Evolutionary conservation across 805 yeast species (phyloP).

Genomic region (Candida coquimbonensis): DNA sequence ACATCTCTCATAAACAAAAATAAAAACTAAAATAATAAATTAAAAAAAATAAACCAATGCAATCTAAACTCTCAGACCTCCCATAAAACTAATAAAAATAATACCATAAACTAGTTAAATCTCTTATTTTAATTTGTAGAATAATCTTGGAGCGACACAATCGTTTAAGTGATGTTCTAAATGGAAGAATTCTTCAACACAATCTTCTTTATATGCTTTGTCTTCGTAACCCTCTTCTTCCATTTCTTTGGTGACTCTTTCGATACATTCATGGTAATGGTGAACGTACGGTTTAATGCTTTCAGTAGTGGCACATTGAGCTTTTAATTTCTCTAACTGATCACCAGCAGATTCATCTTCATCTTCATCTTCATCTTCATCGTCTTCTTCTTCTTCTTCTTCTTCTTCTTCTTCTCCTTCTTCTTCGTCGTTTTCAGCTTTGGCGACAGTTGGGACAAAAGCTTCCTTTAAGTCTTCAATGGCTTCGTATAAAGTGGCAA

Average conservation of each 20-base stretch:
- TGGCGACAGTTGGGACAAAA: conserved; percentile 70
- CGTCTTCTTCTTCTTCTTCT: conserved; percentile 33
- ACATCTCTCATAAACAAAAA: neutral
- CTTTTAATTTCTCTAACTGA: conserved; percentile 56
- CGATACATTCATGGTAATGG: conserved; percentile 91
- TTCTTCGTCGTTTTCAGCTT: conserved; percentile 54
- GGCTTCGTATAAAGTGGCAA: conserved; percentile 31
- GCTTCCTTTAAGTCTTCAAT: conserved; percentile 69
- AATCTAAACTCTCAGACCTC: neutral
- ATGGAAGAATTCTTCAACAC: conserved; percentile 98
- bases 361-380: conserved; percentile 57
- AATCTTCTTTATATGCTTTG: conserved; percentile 84
- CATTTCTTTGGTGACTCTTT: conserved; percentile 83
- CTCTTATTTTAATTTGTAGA: conserved; percentile 70
- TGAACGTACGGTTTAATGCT: conserved; percentile 71
- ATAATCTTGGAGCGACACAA: conserved; percentile 85
- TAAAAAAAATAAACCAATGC: conserved; percentile 2
- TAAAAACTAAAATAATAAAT: conserved; percentile 1
- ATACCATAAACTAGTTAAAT: neutral
- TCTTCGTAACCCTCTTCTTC: conserved; percentile 82
- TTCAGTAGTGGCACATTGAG: conserved; percentile 60
- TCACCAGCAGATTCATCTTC: conserved; percentile 59
- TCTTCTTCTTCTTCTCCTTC: conserved; percentile 24
- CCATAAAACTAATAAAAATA: no score
- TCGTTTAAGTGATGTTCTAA: conserved; percentile 89